phyloP scores from a whole-genome alignment of 2,329 filamentous ascomycete genomes.

The Gaeumannomyces tritici region DNA sequence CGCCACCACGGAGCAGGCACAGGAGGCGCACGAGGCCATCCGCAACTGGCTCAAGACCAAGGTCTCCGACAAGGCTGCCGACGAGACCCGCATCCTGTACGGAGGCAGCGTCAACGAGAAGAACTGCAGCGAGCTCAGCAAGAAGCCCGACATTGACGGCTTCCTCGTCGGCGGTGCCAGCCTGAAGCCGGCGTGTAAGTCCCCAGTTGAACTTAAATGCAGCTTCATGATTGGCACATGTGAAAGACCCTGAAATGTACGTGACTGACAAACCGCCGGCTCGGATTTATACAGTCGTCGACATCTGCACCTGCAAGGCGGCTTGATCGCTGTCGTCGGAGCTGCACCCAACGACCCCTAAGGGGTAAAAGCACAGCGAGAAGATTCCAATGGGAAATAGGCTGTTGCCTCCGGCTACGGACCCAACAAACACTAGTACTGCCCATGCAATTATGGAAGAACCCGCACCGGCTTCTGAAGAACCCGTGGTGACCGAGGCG shows the following conservation, averaged over 20 bases:
- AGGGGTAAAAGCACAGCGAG: too few relatives aligned
- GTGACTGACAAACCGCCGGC: too few relatives aligned
- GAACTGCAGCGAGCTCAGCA: slow-evolving; percentile 90
- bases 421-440: too few relatives aligned
- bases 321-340: background rate
- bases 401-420: too few relatives aligned
- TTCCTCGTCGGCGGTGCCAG: slow-evolving; percentile 95
- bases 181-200: slow-evolving; percentile 89
- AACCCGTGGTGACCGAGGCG: too few relatives aligned
- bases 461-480: too few relatives aligned
- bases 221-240: too few relatives aligned
- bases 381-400: too few relatives aligned
- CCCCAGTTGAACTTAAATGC: background rate
- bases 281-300: slow-evolving; percentile 33
- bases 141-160: slow-evolving; percentile 91
- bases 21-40: slow-evolving; percentile 89
- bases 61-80: slow-evolving; percentile 64
- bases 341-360: too few relatives aligned
- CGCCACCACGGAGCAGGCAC: slow-evolving; percentile 78
- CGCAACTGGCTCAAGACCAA: slow-evolving; percentile 77
- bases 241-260: too few relatives aligned
- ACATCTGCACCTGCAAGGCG: slow-evolving; percentile 44
- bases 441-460: too few relatives aligned
- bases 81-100: slow-evolving; percentile 89
- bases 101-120: slow-evolving; percentile 95